phyloP scores from a whole-genome alignment of 2,329 filamentous ascomycete species.

The Cladosporium oxysporum region DNA sequence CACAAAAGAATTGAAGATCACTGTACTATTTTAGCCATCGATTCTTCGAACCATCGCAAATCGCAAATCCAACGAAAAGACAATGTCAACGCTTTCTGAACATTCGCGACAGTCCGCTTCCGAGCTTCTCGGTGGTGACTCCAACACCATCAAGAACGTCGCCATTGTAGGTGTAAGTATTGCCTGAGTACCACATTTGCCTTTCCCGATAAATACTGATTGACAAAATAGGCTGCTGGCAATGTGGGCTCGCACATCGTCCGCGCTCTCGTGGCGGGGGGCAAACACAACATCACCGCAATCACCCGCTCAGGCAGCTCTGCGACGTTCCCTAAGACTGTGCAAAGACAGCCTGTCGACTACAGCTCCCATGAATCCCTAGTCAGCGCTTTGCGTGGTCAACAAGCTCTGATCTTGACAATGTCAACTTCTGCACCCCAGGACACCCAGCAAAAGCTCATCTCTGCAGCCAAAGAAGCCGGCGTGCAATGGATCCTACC shows the following conservation, averaged over 20 bases:
- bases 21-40: background rate
- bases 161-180: slow-evolving; percentile 11
- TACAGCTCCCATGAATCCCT: slow-evolving; percentile 28
- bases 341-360: slow-evolving; percentile 30
- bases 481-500: slow-evolving; percentile 36
- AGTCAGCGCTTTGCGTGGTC: slow-evolving; percentile 32
- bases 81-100: background rate
- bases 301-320: slow-evolving; percentile 42
- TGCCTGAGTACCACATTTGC: background rate
- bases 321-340: slow-evolving; percentile 37
- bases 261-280: slow-evolving; percentile 34
- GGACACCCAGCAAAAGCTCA: slow-evolving; percentile 25
- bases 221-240: slow-evolving; percentile 23
- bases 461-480: slow-evolving; percentile 33
- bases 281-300: slow-evolving; percentile 41
- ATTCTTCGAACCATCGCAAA: background rate
- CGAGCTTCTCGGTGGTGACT: background rate
- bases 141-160: slow-evolving; percentile 9
- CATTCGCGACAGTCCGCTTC: background rate
- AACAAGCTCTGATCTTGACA: slow-evolving; percentile 39
- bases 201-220: background rate
- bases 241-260: slow-evolving; percentile 37
- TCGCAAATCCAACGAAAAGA: background rate
- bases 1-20: background rate
- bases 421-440: slow-evolving; percentile 28